Evolutionary conservation across 75 land plant genomes (phyloP).

Genomic region (Pinus tabuliformis): DNA sequence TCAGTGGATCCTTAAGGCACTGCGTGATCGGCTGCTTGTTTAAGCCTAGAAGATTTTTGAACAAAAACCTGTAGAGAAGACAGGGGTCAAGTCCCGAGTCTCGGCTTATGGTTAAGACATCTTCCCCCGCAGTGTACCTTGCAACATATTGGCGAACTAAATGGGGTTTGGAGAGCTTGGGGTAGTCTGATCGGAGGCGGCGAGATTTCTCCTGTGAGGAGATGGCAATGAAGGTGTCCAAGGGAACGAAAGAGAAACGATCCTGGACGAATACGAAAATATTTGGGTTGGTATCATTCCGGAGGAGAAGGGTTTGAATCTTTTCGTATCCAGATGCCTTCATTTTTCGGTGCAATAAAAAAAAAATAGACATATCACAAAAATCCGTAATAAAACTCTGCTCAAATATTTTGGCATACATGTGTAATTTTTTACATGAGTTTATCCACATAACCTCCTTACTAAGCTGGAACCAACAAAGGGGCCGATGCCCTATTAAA

Average conservation of each 20-base stretch:
- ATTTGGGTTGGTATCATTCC: constrained; percentile 3
- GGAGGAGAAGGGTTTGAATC: constrained; percentile 17
- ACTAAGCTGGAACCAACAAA: too few species aligned
- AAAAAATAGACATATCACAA: too few species aligned
- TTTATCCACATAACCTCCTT: too few species aligned
- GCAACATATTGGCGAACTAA: too few species aligned
- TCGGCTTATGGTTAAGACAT: constrained; percentile 27
- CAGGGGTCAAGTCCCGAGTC: constrained; percentile 28
- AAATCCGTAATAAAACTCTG: too few species aligned
- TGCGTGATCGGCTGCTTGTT: constrained; percentile 29
- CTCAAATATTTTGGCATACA: too few species aligned
- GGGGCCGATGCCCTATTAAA: too few species aligned
- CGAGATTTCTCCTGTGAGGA: too few species aligned
- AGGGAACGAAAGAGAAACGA: constrained; percentile 15
- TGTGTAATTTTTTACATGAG: too few species aligned
- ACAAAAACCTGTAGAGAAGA: constrained; percentile 19
- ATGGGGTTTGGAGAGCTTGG: too few species aligned
- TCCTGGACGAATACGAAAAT: constrained; percentile 5
- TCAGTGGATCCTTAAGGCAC: constrained; percentile 27
- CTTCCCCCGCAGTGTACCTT: constrained; percentile 29
- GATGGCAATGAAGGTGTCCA: too few species aligned
- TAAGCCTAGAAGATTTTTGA: constrained; percentile 30
- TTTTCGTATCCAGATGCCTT: constrained; percentile 21
- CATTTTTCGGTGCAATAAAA: neutral
- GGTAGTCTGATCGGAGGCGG: too few species aligned